Evolutionary conservation across 345 rosid genomes (phyloP), one percentile per base, ranked within the genome.

Genomic region (thale cress (Arabidopsis thaliana)): DNA sequence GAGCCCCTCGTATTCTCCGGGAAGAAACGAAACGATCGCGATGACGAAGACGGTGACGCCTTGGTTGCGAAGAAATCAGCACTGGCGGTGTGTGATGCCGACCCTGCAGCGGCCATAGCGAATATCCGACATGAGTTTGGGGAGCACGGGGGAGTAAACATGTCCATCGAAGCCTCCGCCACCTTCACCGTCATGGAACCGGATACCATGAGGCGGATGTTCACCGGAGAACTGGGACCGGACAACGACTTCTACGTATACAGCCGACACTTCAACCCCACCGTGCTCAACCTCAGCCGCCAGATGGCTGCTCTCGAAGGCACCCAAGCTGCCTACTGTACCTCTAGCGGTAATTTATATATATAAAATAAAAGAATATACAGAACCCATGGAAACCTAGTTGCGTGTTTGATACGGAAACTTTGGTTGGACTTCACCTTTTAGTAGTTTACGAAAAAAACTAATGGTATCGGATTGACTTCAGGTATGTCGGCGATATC

Each of bases 101-200:
- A 93, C 69, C 99, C 99, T 4, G 91, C 85, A 2, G 91, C 90
- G 1, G 93, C 94, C 20, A 69, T 95, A 67, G 98, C 97, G 32
- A 71, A 81, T 50, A 80, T 84, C 11, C 87, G 99, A 44, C 98
- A 95, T 75, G 97, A 89, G 76, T 95, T 95, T 58, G 99, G 98
- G 5, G 98, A 95, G 73, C 98, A 95, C 56, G 99, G 99, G 50
- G 99, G 98, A 30, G 99, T 89, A 37, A 95, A 95, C 83, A 95
- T 93, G 98, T 95, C 99, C 1, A 95, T 90, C 59, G 99, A 95
- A 79, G 97, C 98, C 50, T 95, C 98, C n/a, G 99, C 96, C 70
- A 90, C 97, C 62, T 95, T 95, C 89, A 92, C 98, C 49, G 99
- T 90, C 74, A 92, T 95, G 96, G 99, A 95, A 80, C 91, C 99